Evolutionary conservation across 495 filamentous ascomycete species (phyloP), one percentile per base, ranked within the genome.

Genomic region (Venustampulla echinocandica): DNA sequence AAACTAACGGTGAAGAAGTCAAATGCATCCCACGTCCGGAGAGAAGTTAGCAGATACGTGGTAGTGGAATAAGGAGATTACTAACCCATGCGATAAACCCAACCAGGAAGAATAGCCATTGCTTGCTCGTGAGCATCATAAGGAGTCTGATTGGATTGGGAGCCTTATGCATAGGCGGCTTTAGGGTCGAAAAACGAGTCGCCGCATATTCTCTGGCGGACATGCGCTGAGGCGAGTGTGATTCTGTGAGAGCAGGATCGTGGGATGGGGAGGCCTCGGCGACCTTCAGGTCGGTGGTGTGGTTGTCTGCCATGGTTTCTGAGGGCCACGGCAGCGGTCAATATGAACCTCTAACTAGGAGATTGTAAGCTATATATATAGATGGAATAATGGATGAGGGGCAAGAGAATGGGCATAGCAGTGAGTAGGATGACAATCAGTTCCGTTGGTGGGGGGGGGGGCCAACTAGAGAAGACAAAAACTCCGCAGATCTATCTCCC

Each of bases 1-100:
- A 94, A 62, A 5, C 81, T 86, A 54, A 92, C 85, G 50, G 85
- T 90, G 69, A 94, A 94, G 70, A 94, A 94, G 59, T 94, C 87
- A 50, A 92, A 90, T 11, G 87, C 78, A 61, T 94, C 87, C 84
- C 86, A 90, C 0, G 80, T 78, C 77, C 77, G 61, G 22, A 36
- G 7, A 17, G 25, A 39, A 7, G 22, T 55, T 24, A 55, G 46
- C 13, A 35, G 17, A 15, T 10, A 10, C 32, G 17, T 21, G 28
- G 37, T 47, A 40, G 11, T 10, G 11, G 7, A 25, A 22, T 47
- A 28, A 37, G 10, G 46, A 22, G 3, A 25, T 6, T 0, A 58
- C 68, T 34, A 56, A 76, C 72, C 85, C 85, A 90, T 10, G 75
- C 85, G 14, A 72, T 50, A 49, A 86, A 87, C 4, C 79, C 81